Conservation (phyloP, 108 stramenopile species). For the Schizochytrium sp. region DNA sequence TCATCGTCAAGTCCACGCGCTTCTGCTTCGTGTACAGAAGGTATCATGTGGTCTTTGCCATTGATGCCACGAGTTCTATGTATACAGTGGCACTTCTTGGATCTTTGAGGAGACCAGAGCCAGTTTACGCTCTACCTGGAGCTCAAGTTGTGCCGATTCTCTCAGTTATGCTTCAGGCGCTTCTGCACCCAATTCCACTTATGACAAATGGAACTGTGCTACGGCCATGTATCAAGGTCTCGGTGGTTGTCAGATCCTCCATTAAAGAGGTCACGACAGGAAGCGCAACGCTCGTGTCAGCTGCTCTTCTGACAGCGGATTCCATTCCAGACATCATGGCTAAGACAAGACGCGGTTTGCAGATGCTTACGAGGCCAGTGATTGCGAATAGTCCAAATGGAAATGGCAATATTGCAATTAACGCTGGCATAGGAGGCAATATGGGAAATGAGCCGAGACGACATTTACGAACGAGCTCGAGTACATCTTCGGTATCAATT, state of each 20-base stretch:
- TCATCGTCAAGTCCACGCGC: neutral
- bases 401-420: too few relatives aligned
- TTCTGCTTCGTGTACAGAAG: constrained; percentile 38
- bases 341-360: neutral
- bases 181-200: neutral
- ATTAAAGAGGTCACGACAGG: neutral
- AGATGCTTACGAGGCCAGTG: neutral
- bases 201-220: neutral
- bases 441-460: too few relatives aligned
- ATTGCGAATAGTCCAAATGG: neutral
- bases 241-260: neutral
- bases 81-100: neutral
- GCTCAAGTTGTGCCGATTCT: constrained; percentile 9
- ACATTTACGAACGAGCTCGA: too few relatives aligned
- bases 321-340: neutral
- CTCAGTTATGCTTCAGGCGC: neutral
- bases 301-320: neutral
- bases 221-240: constrained; percentile 26
- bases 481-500: too few relatives aligned
- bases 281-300: neutral
- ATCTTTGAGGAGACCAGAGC: neutral
- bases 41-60: constrained; percentile 24
- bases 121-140: neutral
- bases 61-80: constrained; percentile 32
- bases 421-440: too few relatives aligned